Percentiles rank a stretch among this genome's conserved stretches.
phyloP scores from a whole-genome alignment of 768 basidiomycete genomes.

The Macrolepiota fuliginosa region DNA sequence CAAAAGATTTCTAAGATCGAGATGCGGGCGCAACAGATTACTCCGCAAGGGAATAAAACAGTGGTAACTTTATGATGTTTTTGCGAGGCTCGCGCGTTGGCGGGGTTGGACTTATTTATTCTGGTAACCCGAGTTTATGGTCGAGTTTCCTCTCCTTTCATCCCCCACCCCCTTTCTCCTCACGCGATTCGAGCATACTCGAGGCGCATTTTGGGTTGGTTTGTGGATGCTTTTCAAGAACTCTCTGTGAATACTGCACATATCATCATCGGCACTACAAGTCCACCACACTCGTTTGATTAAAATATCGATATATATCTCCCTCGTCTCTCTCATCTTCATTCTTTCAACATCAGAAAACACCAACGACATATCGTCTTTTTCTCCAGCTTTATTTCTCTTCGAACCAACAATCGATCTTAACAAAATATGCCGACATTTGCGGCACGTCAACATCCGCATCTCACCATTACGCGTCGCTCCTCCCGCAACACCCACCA shows the following conservation, averaged over 20 bases:
- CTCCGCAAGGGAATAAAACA: background rate
- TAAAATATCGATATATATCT: slow-evolving; percentile 1
- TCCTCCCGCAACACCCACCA: background rate
- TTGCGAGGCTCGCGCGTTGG: background rate
- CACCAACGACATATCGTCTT: background rate
- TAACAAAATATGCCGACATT: slow-evolving; percentile 9
- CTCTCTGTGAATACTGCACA: background rate
- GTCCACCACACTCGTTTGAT: slow-evolving; percentile 8
- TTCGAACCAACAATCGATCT: too few species aligned
- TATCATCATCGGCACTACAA: background rate
- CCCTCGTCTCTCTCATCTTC: background rate
- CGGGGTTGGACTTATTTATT: slow-evolving; percentile 4
- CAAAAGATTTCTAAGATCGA: background rate
- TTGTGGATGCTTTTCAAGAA: background rate
- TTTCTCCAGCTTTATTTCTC: background rate
- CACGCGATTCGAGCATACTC: background rate
- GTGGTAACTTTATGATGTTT: background rate
- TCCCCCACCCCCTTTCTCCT: background rate
- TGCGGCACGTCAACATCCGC: slow-evolving; percentile 3
- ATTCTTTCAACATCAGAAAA: background rate
- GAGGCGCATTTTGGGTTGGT: background rate
- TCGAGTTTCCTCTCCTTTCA: background rate
- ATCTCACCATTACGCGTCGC: slow-evolving; percentile 2
- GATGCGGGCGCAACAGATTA: background rate
- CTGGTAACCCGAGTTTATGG: background rate